A percentile compares a stretch with the other conserved stretches of the same genome.
Conservation (phyloP, 345 rosid genomes). For the Gossypium rotundifolium region DNA sequence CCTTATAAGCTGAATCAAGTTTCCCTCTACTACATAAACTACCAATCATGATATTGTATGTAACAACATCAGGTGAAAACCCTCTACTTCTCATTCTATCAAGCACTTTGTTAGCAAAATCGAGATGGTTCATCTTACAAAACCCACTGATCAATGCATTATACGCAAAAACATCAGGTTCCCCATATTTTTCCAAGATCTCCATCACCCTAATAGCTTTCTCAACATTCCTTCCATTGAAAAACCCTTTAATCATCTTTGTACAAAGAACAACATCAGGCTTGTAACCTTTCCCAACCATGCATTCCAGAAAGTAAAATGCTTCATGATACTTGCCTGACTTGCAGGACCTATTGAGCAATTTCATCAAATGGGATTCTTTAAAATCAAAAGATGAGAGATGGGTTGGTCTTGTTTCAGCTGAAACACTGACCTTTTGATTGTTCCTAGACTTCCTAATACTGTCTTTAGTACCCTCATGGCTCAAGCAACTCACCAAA, state of each 20-base stretch:
- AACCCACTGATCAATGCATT: conserved; percentile 80
- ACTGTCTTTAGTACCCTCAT: not conserved
- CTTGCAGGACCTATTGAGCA: conserved; percentile 52
- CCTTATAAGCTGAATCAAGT: conserved; percentile 53
- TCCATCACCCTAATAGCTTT: conserved; percentile 73
- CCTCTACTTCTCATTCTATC: conserved; percentile 69
- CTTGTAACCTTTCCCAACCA: conserved; percentile 51
- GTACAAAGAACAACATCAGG: conserved; percentile 76
- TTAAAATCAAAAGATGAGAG: conserved; percentile 47
- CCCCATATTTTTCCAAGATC: conserved; percentile 57
- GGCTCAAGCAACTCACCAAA: conserved; percentile 20
- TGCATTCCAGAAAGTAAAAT: conserved; percentile 61
- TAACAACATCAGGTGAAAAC: conserved; percentile 64
- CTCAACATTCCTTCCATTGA: conserved; percentile 40
- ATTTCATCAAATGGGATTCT: conserved; percentile 51
- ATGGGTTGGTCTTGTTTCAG: conserved; percentile 42
- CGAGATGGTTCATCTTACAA: conserved; percentile 63
- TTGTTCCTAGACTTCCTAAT: conserved; percentile 10
- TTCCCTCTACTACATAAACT: conserved; percentile 65
- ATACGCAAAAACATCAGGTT: conserved; percentile 74
- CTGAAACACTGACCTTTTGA: conserved; percentile 16
- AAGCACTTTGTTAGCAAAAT: conserved; percentile 50
- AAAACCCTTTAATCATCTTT: conserved; percentile 71
- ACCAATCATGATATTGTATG: conserved; percentile 76
- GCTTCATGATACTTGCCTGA: conserved; percentile 56